Conservation (phyloP, 2,329 filamentous ascomycete species). For the Penicillium sp. region DNA sequence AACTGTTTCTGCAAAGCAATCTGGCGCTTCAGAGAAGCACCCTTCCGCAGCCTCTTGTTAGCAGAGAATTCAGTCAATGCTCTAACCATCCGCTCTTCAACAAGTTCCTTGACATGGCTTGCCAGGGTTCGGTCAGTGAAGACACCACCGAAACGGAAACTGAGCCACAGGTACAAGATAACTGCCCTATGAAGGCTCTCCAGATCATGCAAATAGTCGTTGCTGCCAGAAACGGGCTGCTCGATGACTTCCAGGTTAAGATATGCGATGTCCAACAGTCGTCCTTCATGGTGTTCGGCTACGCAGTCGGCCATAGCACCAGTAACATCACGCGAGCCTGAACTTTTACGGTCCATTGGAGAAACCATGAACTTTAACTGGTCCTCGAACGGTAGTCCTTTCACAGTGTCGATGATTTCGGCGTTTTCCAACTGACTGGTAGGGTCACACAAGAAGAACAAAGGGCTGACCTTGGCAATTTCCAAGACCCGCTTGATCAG, state of each 20-base stretch:
- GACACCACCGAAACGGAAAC: constrained; percentile 73
- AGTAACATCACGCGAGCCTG: constrained; percentile 40
- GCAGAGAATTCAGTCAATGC: constrained; percentile 52
- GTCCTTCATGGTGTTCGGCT: constrained; percentile 56
- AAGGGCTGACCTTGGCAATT: constrained; percentile 53
- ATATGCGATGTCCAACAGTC: constrained; percentile 60
- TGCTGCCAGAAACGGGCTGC: constrained; percentile 34
- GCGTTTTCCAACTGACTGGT: constrained; percentile 58
- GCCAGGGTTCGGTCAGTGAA: constrained; percentile 68
- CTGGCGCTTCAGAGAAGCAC: constrained; percentile 32
- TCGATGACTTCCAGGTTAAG: constrained; percentile 70
- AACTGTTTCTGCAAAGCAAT: constrained; percentile 33
- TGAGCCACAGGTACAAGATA: constrained; percentile 85
- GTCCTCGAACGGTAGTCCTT: constrained; percentile 60
- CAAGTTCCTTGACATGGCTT: constrained; percentile 66
- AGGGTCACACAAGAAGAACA: constrained; percentile 63
- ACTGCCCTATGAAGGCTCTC: constrained; percentile 74
- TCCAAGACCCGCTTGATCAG: constrained; percentile 68
- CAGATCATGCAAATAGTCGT: constrained; percentile 57
- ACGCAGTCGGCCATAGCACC: constrained; percentile 61
- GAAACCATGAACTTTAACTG: constrained; percentile 66
- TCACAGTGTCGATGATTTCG: constrained; percentile 63
- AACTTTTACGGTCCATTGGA: constrained; percentile 54
- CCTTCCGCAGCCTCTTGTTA: constrained; percentile 35
- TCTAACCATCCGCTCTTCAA: constrained; percentile 65